Percentiles rank a stretch among this genome's conserved stretches.
Conservation (phyloP, 1,284 basidiomycete genomes). For the Tremellales sp. region DNA sequence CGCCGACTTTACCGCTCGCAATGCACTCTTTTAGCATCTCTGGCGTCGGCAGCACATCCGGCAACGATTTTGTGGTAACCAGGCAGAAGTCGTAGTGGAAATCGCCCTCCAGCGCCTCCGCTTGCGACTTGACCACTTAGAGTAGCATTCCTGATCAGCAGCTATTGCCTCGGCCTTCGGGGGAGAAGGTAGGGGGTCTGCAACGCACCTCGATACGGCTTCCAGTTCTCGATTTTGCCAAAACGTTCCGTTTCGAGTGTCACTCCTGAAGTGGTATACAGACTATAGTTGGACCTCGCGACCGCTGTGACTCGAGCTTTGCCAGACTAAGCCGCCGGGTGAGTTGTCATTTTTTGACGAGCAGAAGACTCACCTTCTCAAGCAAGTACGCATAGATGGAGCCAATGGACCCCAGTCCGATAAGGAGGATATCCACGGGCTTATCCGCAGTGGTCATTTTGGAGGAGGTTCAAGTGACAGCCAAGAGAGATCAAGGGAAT, state of each 20-base stretch:
- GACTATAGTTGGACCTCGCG: constrained; percentile 66
- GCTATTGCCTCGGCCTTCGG: neutral
- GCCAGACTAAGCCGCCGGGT: constrained; percentile 48
- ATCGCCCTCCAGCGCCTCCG: constrained; percentile 56
- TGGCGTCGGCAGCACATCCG: constrained; percentile 61
- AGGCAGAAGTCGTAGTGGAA: constrained; percentile 63
- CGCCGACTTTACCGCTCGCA: constrained; percentile 54
- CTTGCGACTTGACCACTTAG: constrained; percentile 58
- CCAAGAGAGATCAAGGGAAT: no score
- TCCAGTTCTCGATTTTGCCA: constrained; percentile 59
- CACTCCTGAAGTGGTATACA: constrained; percentile 54
- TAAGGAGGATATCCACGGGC: constrained; percentile 46
- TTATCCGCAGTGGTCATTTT: constrained; percentile 3
- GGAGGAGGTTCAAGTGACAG: no score
- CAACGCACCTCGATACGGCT: constrained; percentile 58
- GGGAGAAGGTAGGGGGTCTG: neutral
- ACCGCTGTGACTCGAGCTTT: constrained; percentile 66
- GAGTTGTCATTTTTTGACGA: neutral
- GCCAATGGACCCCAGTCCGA: constrained; percentile 55
- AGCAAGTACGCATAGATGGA: constrained; percentile 60
- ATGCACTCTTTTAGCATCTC: constrained; percentile 60
- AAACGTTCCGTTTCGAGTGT: constrained; percentile 60
- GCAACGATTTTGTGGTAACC: constrained; percentile 67
- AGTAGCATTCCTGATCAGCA: constrained; percentile 3
- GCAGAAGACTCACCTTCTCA: constrained; percentile 46